Conservation (phyloP, 202 grass and related monocot genomes). For the Schoenoplectus triqueter region DNA sequence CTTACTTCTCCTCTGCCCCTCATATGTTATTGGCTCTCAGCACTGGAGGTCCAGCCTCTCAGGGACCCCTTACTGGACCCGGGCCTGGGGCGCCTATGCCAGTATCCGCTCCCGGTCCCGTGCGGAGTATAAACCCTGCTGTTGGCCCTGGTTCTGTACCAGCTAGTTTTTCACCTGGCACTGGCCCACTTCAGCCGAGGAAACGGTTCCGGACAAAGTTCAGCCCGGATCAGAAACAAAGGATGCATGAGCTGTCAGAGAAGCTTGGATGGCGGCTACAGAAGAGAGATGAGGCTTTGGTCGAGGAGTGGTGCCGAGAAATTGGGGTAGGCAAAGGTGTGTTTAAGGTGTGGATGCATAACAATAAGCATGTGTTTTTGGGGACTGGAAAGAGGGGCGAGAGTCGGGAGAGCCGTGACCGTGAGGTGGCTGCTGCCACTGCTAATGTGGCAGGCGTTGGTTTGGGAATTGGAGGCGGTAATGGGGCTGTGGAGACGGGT, state of each 20-base stretch:
- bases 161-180: slow-evolving; percentile 28
- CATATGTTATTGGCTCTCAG: slow-evolving; percentile 91
- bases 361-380: slow-evolving; percentile 97
- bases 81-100: slow-evolving; percentile 38
- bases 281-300: slow-evolving; percentile 85
- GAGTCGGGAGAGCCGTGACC: slow-evolving; percentile 39
- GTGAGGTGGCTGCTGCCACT: slow-evolving; percentile 27
- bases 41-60: slow-evolving; percentile 46
- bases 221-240: slow-evolving; percentile 86
- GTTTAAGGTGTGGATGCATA: slow-evolving; percentile 99
- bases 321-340: slow-evolving; percentile 93
- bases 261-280: slow-evolving; percentile 92
- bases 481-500: not conserved
- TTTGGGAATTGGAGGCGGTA: not conserved
- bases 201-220: slow-evolving; percentile 97
- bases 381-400: slow-evolving; percentile 42
- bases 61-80: slow-evolving; percentile 20
- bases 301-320: slow-evolving; percentile 94
- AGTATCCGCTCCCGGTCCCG: slow-evolving; percentile 35
- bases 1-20: slow-evolving; percentile 58
- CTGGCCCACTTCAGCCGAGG: slow-evolving; percentile 34
- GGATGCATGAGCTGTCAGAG: slow-evolving; percentile 98
- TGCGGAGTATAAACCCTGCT: slow-evolving; percentile 30
- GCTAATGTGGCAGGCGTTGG: slow-evolving; percentile 15
- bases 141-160: not conserved